A percentile compares a stretch with the other conserved stretches of the same genome.
Conservation (phyloP, 1,284 basidiomycete genomes). For the Sporisorium exsertum region DNA sequence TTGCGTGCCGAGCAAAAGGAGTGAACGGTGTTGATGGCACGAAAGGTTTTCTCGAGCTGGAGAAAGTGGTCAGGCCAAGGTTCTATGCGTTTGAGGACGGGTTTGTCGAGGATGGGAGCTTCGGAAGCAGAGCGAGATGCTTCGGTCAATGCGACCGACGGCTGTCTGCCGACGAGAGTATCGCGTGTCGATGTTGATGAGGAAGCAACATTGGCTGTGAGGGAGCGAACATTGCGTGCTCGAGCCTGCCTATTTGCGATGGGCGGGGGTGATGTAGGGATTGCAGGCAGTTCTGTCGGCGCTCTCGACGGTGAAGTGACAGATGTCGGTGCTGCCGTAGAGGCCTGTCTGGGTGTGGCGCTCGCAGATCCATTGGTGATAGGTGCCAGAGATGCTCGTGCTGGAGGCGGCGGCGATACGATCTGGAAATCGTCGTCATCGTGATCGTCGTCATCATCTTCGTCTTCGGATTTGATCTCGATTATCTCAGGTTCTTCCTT, state of each 20-base stretch:
- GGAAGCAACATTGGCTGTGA: conserved; percentile 19
- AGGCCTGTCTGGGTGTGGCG: not conserved
- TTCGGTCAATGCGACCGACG: conserved; percentile 33
- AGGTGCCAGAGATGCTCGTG: not conserved
- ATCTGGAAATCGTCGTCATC: conserved; percentile 38
- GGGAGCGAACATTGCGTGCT: conserved; percentile 30
- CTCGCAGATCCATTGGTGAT: not conserved
- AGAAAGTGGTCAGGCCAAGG: conserved; percentile 70
- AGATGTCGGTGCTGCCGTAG: not conserved
- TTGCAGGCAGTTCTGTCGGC: conserved; percentile 7
- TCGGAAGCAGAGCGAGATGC: conserved; percentile 22
- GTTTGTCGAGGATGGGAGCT: conserved; percentile 21
- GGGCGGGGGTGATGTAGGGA: conserved; percentile 18
- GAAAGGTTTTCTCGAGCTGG: conserved; percentile 70
- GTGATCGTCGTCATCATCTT: too few relatives aligned
- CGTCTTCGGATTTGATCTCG: conserved; percentile 52
- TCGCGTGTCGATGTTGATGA: conserved; percentile 14
- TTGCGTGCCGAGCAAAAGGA: conserved; percentile 87
- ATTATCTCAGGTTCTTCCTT: conserved; percentile 37
- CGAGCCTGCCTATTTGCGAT: conserved; percentile 11
- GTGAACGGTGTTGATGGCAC: conserved; percentile 90
- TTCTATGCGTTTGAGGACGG: conserved; percentile 36
- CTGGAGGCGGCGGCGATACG: conserved; percentile 17
- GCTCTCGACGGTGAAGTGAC: conserved; percentile 15
- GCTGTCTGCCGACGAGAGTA: conserved; percentile 28